Evolutionary conservation across 768 basidiomycete species (phyloP), one percentile per base, ranked within the genome.

Genomic region (Lactarius sanguifluus): DNA sequence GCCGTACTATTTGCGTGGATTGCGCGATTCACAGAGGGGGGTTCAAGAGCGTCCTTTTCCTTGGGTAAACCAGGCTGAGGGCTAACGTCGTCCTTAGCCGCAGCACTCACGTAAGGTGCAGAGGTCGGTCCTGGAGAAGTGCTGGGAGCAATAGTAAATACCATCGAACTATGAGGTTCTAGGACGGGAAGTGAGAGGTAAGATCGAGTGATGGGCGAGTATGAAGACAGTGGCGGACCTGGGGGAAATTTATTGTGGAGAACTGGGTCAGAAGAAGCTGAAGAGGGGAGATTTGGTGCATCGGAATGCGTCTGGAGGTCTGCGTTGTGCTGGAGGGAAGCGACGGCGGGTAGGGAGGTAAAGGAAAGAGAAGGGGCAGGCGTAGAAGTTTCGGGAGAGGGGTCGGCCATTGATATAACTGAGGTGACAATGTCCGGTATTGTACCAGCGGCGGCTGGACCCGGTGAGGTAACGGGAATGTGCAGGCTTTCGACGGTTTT

Each of bases 291-390:
- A 5, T 40, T 13, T 40, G 5, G 16, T 3, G 15, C 16, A 5
- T 16, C 16, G 5, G 0, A 6, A 41, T 15, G 16, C 0, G 40
- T 1, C 0, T 0, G n/a, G 20, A 4, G 10, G n/a, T n/a, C 45
- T 47, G n/a, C 8, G 3, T 10, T n/a, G 9, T 45, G n/a, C n/a
- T n/a, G 45, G 20, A 10, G 20, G 13, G 43, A 1, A 20, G 20
- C 7, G 6, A 20, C 43, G 5, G 5, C 20, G 18, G 43, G 43
- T 20, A 7, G 43, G 18, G 43, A 43, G 7, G 20, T 43, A 7
- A 16, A 20, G 43, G 20, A 20, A 8, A 6, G 43, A 8, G 43
- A 7, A 43, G 43, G 43, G 18, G 6, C 7, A 2, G 43, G 18
- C 18, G 43, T 8, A 6, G 9, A 43, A 20, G 43, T 1, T 20